These are phyloP conservation scores for Sparassis latifolia DNA, from an alignment of 1,284 basidiomycete species.

Conservation along the genomic window DNA sequence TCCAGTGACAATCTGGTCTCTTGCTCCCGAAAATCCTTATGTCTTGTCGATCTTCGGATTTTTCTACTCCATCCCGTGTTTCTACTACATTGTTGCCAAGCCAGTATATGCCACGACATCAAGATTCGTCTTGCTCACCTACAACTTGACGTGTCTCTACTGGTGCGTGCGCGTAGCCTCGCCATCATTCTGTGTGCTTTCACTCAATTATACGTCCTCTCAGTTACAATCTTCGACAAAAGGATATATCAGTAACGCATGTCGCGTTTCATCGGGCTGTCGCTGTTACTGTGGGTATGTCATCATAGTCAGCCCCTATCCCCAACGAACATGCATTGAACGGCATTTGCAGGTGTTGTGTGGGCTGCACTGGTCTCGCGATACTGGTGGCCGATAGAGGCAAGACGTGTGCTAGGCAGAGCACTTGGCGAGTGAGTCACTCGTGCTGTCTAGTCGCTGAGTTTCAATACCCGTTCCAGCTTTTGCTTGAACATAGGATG, in stretches of 20 bases:
- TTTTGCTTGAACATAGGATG: slow-evolving; percentile 81
- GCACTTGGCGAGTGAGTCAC: slow-evolving; percentile 77
- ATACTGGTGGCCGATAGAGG: slow-evolving; percentile 94
- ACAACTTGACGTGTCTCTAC: slow-evolving; percentile 89
- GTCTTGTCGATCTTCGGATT: slow-evolving; percentile 81
- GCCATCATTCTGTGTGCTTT: too few relatives aligned
- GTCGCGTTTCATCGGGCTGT: slow-evolving; percentile 76
- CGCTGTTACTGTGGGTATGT: slow-evolving; percentile 64
- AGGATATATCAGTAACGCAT: slow-evolving; percentile 61
- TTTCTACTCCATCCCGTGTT: slow-evolving; percentile 90
- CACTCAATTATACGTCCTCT: not conserved
- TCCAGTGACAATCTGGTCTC: slow-evolving; percentile 35
- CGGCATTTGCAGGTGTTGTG: slow-evolving; percentile 46
- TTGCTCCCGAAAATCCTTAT: slow-evolving; percentile 74
- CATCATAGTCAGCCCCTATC: too few relatives aligned
- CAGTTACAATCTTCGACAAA: slow-evolving; percentile 79
- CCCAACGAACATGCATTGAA: too few relatives aligned
- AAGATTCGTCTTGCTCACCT: slow-evolving; percentile 84
- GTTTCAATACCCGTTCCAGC: slow-evolving; percentile 29
- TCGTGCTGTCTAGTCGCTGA: not conserved
- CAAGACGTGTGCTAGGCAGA: slow-evolving; percentile 78
- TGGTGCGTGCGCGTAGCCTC: slow-evolving; percentile 41
- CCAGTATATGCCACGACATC: slow-evolving; percentile 77
- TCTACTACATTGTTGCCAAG: slow-evolving; percentile 81
- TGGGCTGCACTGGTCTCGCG: slow-evolving; percentile 87